Percentiles rank a stretch among this genome's conserved stretches.
Evolutionary conservation across 1,284 basidiomycete genomes (phyloP).

Genomic region (Tilletia indica): DNA sequence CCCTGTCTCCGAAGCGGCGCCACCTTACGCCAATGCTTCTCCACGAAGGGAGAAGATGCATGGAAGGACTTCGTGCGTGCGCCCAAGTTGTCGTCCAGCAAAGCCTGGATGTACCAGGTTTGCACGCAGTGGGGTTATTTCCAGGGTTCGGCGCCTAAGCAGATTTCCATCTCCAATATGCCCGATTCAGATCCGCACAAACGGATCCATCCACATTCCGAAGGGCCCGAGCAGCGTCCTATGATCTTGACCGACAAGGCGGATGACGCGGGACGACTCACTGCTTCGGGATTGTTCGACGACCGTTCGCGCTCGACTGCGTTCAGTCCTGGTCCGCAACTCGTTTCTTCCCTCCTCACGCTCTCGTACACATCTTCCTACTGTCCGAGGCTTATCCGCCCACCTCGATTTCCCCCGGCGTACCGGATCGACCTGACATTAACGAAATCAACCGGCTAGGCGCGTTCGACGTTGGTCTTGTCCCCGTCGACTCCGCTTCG

Average conservation of each 20-base stretch:
- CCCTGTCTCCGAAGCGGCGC: constrained; percentile 29
- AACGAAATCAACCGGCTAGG: constrained; percentile 68
- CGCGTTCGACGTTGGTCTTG: constrained; percentile 60
- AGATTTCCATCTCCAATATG: neutral
- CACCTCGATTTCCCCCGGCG: constrained; percentile 67
- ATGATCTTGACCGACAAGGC: neutral
- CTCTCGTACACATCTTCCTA: constrained; percentile 76
- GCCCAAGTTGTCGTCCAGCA: constrained; percentile 69
- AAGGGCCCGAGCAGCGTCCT: neutral
- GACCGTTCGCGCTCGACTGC: constrained; percentile 29
- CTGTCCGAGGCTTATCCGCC: constrained; percentile 77
- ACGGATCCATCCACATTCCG: neutral
- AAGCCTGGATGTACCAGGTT: constrained; percentile 81
- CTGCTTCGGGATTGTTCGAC: constrained; percentile 25
- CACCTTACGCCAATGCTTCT: neutral
- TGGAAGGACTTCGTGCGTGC: constrained; percentile 66
- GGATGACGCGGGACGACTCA: constrained; percentile 18
- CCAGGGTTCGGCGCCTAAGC: constrained; percentile 30
- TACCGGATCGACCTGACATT: constrained; percentile 74
- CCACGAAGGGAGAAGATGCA: neutral
- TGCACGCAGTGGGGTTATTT: constrained; percentile 82
- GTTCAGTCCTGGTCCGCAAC: constrained; percentile 59
- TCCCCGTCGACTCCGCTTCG: neutral
- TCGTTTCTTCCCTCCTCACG: constrained; percentile 72
- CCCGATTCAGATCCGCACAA: neutral